A percentile compares a stretch with the other conserved stretches of the same genome.
Evolutionary conservation across 441 rosid species (phyloP).

Genomic region (Viola pubescens): DNA sequence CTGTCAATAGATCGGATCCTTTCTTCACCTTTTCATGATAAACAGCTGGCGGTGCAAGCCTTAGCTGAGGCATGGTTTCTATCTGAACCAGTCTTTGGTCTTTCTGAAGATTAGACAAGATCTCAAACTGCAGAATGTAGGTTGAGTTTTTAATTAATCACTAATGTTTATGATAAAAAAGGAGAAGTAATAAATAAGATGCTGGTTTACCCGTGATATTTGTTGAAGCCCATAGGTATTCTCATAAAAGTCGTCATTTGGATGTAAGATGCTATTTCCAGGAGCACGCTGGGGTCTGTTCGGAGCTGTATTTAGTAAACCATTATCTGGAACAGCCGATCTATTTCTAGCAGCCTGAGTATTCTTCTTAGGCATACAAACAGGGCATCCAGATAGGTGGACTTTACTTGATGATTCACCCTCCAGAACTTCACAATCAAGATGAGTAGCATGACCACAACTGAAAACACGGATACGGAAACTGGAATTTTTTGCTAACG

Average conservation of each 20-base stretch:
- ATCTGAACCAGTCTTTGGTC: constrained; percentile 53
- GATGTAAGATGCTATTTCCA: constrained; percentile 32
- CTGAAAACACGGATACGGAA: constrained; percentile 63
- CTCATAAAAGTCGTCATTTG: constrained; percentile 55
- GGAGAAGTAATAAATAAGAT: background rate
- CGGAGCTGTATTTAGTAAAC: constrained; percentile 47
- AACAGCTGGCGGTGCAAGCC: constrained; percentile 85
- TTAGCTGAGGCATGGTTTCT: constrained; percentile 71
- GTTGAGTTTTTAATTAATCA: constrained; percentile 9
- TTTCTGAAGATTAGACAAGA: constrained; percentile 62
- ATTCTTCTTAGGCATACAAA: constrained; percentile 86
- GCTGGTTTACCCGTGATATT: constrained; percentile 56
- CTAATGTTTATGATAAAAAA: constrained; percentile 1
- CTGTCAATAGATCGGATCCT: constrained; percentile 39
- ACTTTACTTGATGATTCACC: constrained; percentile 46
- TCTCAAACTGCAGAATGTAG: constrained; percentile 68
- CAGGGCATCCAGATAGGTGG: constrained; percentile 69
- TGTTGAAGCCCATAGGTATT: constrained; percentile 59
- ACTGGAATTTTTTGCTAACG: constrained; percentile 56
- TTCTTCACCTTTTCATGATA: constrained; percentile 89
- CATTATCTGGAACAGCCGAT: constrained; percentile 45
- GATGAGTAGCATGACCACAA: constrained; percentile 95
- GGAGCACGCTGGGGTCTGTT: constrained; percentile 38
- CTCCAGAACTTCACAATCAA: constrained; percentile 77
- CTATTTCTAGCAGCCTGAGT: constrained; percentile 56